Evolutionary conservation across 176 grass and related monocot species (phyloP).

Genomic region (Cenchrus fungigraminus): DNA sequence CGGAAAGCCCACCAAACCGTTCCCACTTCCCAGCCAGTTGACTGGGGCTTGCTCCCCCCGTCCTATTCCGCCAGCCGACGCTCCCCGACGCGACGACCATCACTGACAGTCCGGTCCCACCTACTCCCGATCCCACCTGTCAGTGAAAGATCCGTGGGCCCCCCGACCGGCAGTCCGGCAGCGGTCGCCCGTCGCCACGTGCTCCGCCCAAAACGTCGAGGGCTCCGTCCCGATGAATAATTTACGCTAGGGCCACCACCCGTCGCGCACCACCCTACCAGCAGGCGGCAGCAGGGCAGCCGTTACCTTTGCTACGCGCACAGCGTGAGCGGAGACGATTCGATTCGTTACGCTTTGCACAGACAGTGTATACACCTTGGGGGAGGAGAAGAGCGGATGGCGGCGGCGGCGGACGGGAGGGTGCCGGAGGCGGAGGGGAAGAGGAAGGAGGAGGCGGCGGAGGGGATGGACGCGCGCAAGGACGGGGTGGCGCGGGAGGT

Average conservation of each 20-base stretch:
- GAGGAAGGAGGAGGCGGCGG: neutral
- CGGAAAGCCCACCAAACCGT: neutral
- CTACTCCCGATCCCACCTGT: rapidly evolving
- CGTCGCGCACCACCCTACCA: neutral
- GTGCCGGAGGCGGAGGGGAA: neutral
- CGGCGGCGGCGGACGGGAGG: neutral
- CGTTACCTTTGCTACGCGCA: neutral
- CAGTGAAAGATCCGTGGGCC: rapidly evolving
- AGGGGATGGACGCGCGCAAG: constrained; percentile 39
- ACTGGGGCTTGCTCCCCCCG: neutral
- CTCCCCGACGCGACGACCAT: rapidly evolving
- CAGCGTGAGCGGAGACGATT: no score
- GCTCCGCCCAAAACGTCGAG: neutral
- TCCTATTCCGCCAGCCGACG: neutral
- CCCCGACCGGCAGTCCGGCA: neutral
- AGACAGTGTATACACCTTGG: neutral
- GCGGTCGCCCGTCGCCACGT: constrained; percentile 19
- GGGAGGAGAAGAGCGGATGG: neutral
- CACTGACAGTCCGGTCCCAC: neutral
- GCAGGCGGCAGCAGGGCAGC: neutral
- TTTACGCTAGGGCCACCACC: constrained; percentile 35
- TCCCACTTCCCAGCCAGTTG: neutral
- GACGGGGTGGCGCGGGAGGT: constrained; percentile 63
- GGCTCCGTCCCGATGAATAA: neutral
- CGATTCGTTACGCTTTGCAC: neutral